Conservation (phyloP, 1,139 yeast species). For the Kazachstania sp. region DNA sequence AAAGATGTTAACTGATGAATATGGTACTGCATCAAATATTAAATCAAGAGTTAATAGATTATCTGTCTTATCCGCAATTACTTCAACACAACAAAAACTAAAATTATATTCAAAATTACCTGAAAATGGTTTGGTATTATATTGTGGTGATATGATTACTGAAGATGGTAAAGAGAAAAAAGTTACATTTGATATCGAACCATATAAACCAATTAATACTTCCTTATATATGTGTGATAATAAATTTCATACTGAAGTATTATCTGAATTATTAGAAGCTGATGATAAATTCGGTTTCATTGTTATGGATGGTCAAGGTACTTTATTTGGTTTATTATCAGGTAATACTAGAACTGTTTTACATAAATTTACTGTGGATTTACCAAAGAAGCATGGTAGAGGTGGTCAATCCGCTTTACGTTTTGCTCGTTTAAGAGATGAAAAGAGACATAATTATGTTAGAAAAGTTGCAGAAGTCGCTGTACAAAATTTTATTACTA, state of each 20-base stretch:
- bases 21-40: slow-evolving; percentile 96
- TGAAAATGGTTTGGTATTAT: slow-evolving; percentile 85
- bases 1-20: slow-evolving; percentile 94
- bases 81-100: slow-evolving; percentile 93
- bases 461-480: slow-evolving; percentile 98
- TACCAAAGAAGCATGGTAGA: slow-evolving; percentile 99
- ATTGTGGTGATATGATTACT: slow-evolving; percentile 97
- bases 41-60: slow-evolving; percentile 94
- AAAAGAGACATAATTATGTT: slow-evolving; percentile 96
- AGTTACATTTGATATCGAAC: slow-evolving; percentile 90
- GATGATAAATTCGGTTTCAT: slow-evolving; percentile 96
- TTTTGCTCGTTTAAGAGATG: slow-evolving; percentile 97
- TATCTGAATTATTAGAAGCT: slow-evolving; percentile 84
- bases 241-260: slow-evolving; percentile 95
- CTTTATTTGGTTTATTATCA: slow-evolving; percentile 88
- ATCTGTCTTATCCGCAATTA: slow-evolving; percentile 91
- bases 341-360: slow-evolving; percentile 95
- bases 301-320: slow-evolving; percentile 99
- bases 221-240: slow-evolving; percentile 93
- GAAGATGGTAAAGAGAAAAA: slow-evolving; percentile 97
- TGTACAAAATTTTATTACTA: slow-evolving; percentile 88
- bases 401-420: slow-evolving; percentile 99
- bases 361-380: slow-evolving; percentile 93
- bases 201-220: slow-evolving; percentile 96
- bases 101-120: slow-evolving; percentile 87